Conservation (phyloP, 192 early-diverging fungal species). For the Globomyces pollinis-pini region DNA sequence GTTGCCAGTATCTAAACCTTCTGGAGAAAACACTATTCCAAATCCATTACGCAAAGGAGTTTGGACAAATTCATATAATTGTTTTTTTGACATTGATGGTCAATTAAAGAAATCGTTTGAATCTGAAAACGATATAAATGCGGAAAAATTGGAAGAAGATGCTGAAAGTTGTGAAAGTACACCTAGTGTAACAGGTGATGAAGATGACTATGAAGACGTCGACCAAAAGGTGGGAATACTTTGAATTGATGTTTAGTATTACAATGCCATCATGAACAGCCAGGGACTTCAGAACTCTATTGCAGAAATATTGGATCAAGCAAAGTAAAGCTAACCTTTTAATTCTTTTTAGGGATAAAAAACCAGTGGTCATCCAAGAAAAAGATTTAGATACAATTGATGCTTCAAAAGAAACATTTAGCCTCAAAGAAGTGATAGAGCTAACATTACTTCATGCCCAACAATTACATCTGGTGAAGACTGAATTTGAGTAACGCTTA, state of each 20-base stretch:
- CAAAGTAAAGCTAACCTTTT: too few species aligned
- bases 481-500: constrained; percentile 39
- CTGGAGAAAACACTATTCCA: constrained; percentile 1
- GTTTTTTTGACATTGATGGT: neutral
- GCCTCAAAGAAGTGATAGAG: constrained; percentile 53
- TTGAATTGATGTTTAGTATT: neutral
- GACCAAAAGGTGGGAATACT: neutral
- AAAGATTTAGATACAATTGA: neutral
- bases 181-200: neutral
- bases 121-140: constrained; percentile 2
- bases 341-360: too few species aligned
- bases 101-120: neutral
- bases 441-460: constrained; percentile 53
- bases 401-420: constrained; percentile 17
- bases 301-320: too few species aligned
- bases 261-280: neutral
- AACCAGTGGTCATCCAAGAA: neutral
- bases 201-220: neutral
- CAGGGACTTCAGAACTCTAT: neutral
- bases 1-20: neutral
- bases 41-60: constrained; percentile 1
- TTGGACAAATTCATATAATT: neutral
- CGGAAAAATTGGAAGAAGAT: neutral
- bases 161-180: neutral
- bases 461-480: constrained; percentile 46